These are phyloP conservation scores for Oryza nivara DNA, from an alignment of 176 grass and related monocot genomes.

Conservation along the genomic window DNA sequence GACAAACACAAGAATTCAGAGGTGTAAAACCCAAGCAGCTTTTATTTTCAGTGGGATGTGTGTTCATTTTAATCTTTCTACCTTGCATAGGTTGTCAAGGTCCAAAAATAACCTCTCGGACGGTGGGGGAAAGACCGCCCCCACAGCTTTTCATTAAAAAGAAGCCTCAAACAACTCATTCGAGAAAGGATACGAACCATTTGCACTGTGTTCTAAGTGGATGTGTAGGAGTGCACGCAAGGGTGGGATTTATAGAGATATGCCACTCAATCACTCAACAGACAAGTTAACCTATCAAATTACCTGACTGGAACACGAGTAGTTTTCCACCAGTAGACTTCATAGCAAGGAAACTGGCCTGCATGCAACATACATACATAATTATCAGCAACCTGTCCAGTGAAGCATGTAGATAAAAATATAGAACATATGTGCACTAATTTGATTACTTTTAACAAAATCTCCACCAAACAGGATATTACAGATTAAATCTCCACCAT, in stretches of 20 bases:
- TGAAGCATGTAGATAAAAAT: constrained; percentile 9
- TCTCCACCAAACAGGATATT: neutral
- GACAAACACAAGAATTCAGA: no score
- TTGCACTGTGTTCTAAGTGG: neutral
- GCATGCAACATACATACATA: constrained; percentile 30
- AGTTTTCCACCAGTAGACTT: constrained; percentile 85
- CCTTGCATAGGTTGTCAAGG: neutral
- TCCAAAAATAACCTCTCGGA: no score
- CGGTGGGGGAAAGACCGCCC: no score
- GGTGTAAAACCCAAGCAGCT: neutral
- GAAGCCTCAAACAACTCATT: no score
- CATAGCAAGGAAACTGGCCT: constrained; percentile 77
- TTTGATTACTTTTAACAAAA: constrained; percentile 1
- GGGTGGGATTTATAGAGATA: neutral
- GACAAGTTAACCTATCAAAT: constrained; percentile 8
- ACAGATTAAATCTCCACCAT: neutral
- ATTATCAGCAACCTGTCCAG: neutral
- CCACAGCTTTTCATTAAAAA: no score
- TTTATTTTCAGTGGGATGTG: neutral
- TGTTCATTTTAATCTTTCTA: neutral
- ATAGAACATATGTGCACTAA: constrained; percentile 1
- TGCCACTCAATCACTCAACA: neutral
- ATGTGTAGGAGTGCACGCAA: neutral
- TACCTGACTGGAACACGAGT: constrained; percentile 84
- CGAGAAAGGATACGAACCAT: neutral